Base-by-base conservation (phyloP, 2,329 filamentous ascomycete species). In the Fusarium keratoplasticum region DNA sequence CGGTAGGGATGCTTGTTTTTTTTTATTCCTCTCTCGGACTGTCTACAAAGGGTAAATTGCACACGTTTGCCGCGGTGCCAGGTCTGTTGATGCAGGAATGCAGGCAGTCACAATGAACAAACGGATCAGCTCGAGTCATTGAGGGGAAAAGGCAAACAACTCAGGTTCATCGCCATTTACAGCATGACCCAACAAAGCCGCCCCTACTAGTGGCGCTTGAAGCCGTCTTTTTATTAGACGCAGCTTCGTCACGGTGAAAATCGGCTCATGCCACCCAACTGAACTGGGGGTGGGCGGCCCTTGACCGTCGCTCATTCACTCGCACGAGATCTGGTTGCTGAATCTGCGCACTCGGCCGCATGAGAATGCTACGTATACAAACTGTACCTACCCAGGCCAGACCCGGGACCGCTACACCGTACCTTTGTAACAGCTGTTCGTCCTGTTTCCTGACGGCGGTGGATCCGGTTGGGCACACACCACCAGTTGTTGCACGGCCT, bases 391-490 rank as follows among this genome's bases (percentile, higher is more conserved):
- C 40, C 40, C 40, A 44, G 40, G 52, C 42, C 20, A 25, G 52
- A 35, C 27, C 42, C 36, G 40, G 64, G 63, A 64, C 62, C 55
- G 67, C 67, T 55, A 38, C 58, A 58, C 61, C 59, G 47, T 61
- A 63, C 70, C 40, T 72, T 69, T 69, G 68, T 72, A 60, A 74
- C 64, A 72, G 68, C 47, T 72, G 72, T 74, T 74, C 72, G 61
- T 74, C 75, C 71, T 55, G 59, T 73, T 66, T 61, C 65, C 64
- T 58, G 42, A 58, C 47, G 62, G 71, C 77, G 27, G 47, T 52
- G 47, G 75, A 69, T 59, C 67, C 63, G 64, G 70, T 25, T 63
- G 64, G 60, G 64, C 67, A 75, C 72, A 77, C 67, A 65, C 73
- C 69, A 77, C 66, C 61, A 44, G 62, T 69, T 75, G 75, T 74